Evolutionary conservation across 371 early-diverging fungal species (phyloP), one percentile per base, ranked within the genome.

Genomic region (Mucor saturninus): DNA sequence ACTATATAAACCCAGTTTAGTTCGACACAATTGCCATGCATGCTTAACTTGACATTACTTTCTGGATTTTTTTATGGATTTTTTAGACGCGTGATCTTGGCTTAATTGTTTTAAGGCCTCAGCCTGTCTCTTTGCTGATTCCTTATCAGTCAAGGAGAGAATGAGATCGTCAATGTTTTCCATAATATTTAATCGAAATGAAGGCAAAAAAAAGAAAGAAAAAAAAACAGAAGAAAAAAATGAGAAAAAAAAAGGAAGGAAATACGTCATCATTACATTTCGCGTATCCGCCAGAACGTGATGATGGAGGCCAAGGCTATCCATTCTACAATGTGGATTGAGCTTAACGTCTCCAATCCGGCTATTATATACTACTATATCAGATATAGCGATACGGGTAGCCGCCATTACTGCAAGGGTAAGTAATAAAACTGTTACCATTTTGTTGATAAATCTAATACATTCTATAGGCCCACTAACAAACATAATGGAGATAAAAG

Each of bases 161-260:
- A 70, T 76, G 29, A 68, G 50, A 56, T 70, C 66, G 40, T 64
- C 64, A 42, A 68, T 61, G 30, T 66, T 66, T 14, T 67, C 68
- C 61, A 69, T 65, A 21, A 42, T 57, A 11, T 30, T 21, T 21
- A 21, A 21, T 21, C 21, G 21, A 21, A 21, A 21, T 21, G 21
- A 21, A 21, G 21, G 21, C 21, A 21, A 21, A 21, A 21, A 21
- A 21, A 21, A 21, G 21, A 58, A 38, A 61, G 40, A 15, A 26
- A 46, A 26, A 46, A 50, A 37, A 42, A 40, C 38, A 48, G 32
- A 42, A 49, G 39, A 14, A 56, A 62, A 55, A 21, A 21, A 21
- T 0, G 1, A 58, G 37, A 61, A 50, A 15, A 26, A 46, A 37
- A 42, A 40, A 45, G 39, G 35, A 42, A 49, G 39, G 26, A 56